Conservation (phyloP, 208 protist genomes). For the Trypanosoma vivax region DNA sequence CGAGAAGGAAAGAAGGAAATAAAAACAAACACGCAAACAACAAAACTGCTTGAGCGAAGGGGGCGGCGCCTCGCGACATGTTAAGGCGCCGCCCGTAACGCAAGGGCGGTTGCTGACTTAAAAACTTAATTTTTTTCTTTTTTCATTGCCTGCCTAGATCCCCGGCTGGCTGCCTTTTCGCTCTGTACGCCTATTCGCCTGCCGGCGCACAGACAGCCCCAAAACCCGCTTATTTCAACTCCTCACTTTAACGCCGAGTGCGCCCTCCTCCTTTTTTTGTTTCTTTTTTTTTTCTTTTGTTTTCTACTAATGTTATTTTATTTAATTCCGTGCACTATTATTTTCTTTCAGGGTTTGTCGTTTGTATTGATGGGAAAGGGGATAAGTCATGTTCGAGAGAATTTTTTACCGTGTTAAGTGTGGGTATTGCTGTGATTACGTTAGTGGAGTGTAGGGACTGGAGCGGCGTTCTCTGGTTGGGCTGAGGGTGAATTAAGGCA, state of each 20-base stretch:
- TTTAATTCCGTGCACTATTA: neutral
- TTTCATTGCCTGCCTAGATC: neutral
- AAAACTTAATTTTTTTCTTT: neutral
- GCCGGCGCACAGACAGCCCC: neutral
- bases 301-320: neutral
- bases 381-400: too few relatives aligned
- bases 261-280: too few relatives aligned
- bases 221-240: neutral
- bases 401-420: neutral
- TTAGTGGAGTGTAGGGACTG: too few relatives aligned
- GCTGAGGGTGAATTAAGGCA: too few relatives aligned
- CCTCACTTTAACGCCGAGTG: too few relatives aligned
- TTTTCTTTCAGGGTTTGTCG: neutral
- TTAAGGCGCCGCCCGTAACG: too few relatives aligned
- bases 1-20: neutral
- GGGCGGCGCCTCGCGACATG: too few relatives aligned
- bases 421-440: neutral
- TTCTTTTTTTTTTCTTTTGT: conserved; percentile 1
- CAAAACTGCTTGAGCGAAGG: too few relatives aligned
- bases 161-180: neutral
- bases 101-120: neutral
- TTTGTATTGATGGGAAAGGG: too few relatives aligned
- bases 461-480: too few relatives aligned
- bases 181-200: neutral
- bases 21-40: too few relatives aligned